Conservation (phyloP, 805 yeast genomes). For the Kodamaea hsintzibuensis region DNA sequence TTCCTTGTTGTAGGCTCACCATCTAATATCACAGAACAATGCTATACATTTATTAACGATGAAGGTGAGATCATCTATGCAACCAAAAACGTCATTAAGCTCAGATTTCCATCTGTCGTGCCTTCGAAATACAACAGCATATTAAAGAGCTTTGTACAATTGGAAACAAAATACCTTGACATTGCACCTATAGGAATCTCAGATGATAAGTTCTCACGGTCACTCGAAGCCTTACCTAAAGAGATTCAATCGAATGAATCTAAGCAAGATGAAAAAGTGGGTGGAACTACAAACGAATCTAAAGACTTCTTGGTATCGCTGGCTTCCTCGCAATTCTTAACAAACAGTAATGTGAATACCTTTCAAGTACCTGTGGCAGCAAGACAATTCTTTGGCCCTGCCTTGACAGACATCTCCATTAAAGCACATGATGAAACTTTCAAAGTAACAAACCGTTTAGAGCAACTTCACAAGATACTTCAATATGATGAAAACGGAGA, state of each 20-base stretch:
- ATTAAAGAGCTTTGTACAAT: constrained; percentile 24
- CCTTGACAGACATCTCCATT: constrained; percentile 40
- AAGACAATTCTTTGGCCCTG: constrained; percentile 32
- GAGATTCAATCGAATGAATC: neutral
- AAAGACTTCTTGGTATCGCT: constrained; percentile 33
- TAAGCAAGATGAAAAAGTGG: neutral
- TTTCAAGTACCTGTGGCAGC: constrained; percentile 37
- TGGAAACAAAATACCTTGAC: constrained; percentile 32
- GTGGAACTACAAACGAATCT: neutral
- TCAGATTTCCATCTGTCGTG: constrained; percentile 57
- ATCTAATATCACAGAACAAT: constrained; percentile 44
- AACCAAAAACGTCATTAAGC: constrained; percentile 43
- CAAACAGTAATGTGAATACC: constrained; percentile 36
- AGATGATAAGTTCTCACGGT: constrained; percentile 30
- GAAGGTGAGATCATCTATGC: constrained; percentile 57
- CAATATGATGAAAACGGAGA: constrained; percentile 41
- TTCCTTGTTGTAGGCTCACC: constrained; percentile 61
- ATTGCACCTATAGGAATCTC: constrained; percentile 41
- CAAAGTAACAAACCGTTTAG: constrained; percentile 41
- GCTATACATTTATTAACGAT: constrained; percentile 56
- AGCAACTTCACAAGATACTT: constrained; percentile 45
- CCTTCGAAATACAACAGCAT: constrained; percentile 33
- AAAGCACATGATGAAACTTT: constrained; percentile 43
- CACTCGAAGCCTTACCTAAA: constrained; percentile 20
- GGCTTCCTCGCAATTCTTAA: constrained; percentile 35